These are phyloP conservation scores for Colletotrichum viniferum DNA, from an alignment of 2,329 filamentous ascomycete genomes.

Conservation along the genomic window DNA sequence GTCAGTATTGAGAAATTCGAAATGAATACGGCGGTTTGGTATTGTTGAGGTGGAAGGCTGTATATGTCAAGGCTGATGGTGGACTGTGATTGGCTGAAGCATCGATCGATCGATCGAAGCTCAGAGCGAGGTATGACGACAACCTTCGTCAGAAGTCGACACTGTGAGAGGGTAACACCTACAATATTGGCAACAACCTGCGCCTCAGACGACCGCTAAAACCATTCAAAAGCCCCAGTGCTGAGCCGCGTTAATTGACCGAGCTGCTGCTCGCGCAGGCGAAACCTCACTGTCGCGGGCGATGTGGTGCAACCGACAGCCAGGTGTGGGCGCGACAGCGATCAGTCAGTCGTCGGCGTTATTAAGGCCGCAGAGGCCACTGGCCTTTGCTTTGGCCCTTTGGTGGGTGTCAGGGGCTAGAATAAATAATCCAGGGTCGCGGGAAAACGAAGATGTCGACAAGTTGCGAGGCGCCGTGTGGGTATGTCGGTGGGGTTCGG, in stretches of 20 bases:
- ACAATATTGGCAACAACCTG: background rate
- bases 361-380: background rate
- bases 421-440: background rate
- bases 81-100: slow-evolving; percentile 28
- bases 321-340: background rate
- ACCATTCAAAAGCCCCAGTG: background rate
- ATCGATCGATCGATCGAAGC: slow-evolving; percentile 37
- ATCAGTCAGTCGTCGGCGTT: background rate
- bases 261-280: background rate
- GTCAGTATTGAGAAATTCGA: background rate
- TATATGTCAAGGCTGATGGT: background rate
- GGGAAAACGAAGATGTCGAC: background rate
- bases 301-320: fast-evolving
- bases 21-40: background rate
- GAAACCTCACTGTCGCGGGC: background rate
- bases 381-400: background rate
- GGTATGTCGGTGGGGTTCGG: background rate
- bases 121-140: slow-evolving; percentile 12
- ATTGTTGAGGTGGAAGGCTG: slow-evolving; percentile 1
- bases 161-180: background rate
- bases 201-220: background rate
- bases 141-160: background rate
- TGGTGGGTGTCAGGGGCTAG: background rate
- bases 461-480: background rate
- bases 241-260: background rate